Base-by-base conservation (phyloP, 306 rosid genomes). In the Prunus campanulata region DNA sequence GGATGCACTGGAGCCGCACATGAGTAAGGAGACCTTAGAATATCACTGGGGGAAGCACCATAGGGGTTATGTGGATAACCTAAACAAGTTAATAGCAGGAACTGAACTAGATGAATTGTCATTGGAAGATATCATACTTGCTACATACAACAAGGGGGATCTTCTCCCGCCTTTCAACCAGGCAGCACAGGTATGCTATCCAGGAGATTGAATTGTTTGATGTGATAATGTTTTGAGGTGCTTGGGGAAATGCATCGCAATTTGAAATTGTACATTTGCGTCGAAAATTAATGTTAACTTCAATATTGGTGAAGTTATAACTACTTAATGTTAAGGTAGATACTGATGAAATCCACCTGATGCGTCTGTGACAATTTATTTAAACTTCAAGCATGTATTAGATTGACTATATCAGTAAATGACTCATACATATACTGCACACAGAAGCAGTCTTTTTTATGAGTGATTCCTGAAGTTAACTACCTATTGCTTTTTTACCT, bases 31-130 rank as follows among this genome's bases (percentile, higher is more conserved):
- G 76, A 91, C 98, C 47, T 77, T 94, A 15, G 95, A 94, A 63
- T 90, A 79, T 82, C 97, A 94, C 68, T 90, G 98, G 98, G 98
- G 97, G 64, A 94, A 90, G 92, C 98, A 94, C 79, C 98, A 94
- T 74, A 87, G 90, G 80, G 82, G 86, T 66, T 94, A 94, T 54
- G 93, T 90, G 51, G 94, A 91, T 50, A 94, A 94, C 83, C 85
- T 94, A 52, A 94, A 94, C 84, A 84, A 82, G 76, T 94, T 90
- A 82, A 88, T 89, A 51, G 96, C 46, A n/a, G 98, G 90, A 83
- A 91, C 96, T 11, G 96, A 89, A 65, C 89, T 94, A 30, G 90
- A 86, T 3, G 89, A 69, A 27, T 48, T 79, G 81, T 84, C 91
- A 4, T 88, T 91, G 14, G 95, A 90, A 77, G 93, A 89, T 49